Base-by-base conservation (phyloP, 768 basidiomycete species). In the Pleurotus tuber-regium region DNA sequence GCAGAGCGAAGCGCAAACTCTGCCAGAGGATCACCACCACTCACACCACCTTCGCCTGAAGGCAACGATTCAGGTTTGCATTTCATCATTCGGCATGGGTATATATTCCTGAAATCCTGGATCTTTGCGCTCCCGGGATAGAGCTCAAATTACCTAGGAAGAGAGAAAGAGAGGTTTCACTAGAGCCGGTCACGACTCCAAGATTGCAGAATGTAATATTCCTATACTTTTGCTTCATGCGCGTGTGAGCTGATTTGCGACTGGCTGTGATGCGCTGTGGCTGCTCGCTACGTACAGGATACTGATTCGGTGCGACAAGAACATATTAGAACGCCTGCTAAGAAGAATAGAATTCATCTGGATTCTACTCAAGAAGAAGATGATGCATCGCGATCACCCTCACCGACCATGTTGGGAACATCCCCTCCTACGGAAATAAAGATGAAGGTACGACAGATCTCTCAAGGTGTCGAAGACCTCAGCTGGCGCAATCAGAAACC, bases 361-460 rank as follows among this genome's bases (percentile, higher is more conserved):
- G 84, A 79, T 58, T 65, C 81, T 44, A 83, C 86, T 0, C 76
- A 76, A 51, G 84, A 87, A 54, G 86, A 89, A 64, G 78, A 82
- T 38, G 81, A 84, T 58, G 54, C 41, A 16, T 56, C 66, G 40
- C 65, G 70, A 43, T 75, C 75, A n/a, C 65, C 73, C 55, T 75
- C 75, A 7, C 69, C 65, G 33, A 75, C 77, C 1, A 65, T 66
- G 55, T 60, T 69, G 57, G 74, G 75, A 47, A 75, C 73, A 50
- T 89, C 89, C n/a, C 87, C 89, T 3, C 85, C 83, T 2, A 80
- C 83, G 57, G 87, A 89, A 66, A 80, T 86, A 69, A 89, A 87
- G 72, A 78, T 79, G 43, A 70, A 70, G 61, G 81, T 87, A 52
- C 78, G 85, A 46, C 87, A 89, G 70, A 87, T 89, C 59, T 88